Evolutionary conservation across 2,329 filamentous ascomycete species (phyloP), one percentile per base, ranked within the genome.

Genomic region (Tolypocladium tundrense): DNA sequence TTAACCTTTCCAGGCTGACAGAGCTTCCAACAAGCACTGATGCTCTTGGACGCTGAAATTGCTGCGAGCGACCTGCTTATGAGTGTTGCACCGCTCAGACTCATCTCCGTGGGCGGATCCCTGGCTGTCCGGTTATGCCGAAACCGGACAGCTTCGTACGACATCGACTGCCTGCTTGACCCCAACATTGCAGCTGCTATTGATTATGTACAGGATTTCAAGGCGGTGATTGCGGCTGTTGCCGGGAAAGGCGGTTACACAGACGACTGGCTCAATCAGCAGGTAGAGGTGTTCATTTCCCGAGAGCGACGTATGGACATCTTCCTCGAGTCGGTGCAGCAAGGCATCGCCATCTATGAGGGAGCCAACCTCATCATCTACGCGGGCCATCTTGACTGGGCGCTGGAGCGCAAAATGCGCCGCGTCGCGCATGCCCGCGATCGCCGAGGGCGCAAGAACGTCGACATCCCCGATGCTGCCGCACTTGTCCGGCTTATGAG

Each of bases 131-230:
- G 62, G 33, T 60, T 66, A 40, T 64, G 65, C 31, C 52, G 58
- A 8, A 63, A 63, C 60, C 60, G 64, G 21, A 39, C 59, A 21
- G 51, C 63, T 19, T 66, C 65, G 11, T 59, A 60, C 14, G 62
- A 67, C 51, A 61, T 68, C 31, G 66, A 68, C 59, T 62, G 60
- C 31, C 54, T 69, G 4, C 60, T 66, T 39, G 64, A 68, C 53
- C 67, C 66, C 3, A 65, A 67, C 55, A 53, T 68, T 7, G 61
- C 65, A 16, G 60, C 64, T 4, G 60, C 58, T 2, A 21, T 53
- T 11, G 60, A 64, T 19, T 68, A 67, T 58, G 54, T 57, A 9
- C 41, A 58, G 11, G 63, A 64, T 16, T 62, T 68, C 27, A 24
- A 45, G 33, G 24, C 27, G n/a, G 61, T 58, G 6, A 53, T 68